Base-by-base conservation (phyloP, 306 rosid genomes). In the Fragaria vesca region DNA sequence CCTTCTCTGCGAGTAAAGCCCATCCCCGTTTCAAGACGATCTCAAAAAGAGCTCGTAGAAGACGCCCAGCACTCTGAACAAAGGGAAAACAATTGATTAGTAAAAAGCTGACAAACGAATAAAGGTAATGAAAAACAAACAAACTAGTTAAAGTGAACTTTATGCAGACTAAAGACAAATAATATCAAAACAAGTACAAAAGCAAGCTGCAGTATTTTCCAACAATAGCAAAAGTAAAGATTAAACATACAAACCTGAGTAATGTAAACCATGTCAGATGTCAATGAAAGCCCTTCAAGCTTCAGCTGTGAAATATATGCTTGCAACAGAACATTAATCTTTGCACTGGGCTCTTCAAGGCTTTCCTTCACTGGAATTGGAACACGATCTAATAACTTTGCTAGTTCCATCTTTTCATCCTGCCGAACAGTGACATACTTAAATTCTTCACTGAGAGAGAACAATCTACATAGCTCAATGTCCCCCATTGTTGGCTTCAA, bases 401-500 rank as follows among this genome's bases (percentile, higher is more conserved):
- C 97, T 13, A 95, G 85, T 79, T 95, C 98, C 97, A 92, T 88
- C 83, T 95, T 95, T 81, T 95, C 97, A 80, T 95, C 98, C 80
- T 92, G 98, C 83, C 98, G 84, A 36, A 95, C 97, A 24, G 96
- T 88, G 30, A 95, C 98, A 72, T 95, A 95, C 81, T 95, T 95
- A 73, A 95, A 95, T 83, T 95, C 98, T 83, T 95, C 98, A 82
- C 98, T 95, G 79, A 95, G 78, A 8, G 98, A 95, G 89, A 95
- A 95, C 82, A 95, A 77, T 40, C 98, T 90, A 76, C 98, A 95
- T 65, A 95, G 93, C 79, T 95, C 98, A 52, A 89, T 92, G 78
- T 95, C 97, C 34, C 98, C 98, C 98, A 95, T 95, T 28, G 96
- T 92, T 74, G 97, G 98, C 86, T 95, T 95, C 93, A 95, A 84